Percentiles rank a stretch among this genome's conserved stretches.
Conservation (phyloP, 2,329 filamentous ascomycete species). For the Plectosphaerella sp. region DNA sequence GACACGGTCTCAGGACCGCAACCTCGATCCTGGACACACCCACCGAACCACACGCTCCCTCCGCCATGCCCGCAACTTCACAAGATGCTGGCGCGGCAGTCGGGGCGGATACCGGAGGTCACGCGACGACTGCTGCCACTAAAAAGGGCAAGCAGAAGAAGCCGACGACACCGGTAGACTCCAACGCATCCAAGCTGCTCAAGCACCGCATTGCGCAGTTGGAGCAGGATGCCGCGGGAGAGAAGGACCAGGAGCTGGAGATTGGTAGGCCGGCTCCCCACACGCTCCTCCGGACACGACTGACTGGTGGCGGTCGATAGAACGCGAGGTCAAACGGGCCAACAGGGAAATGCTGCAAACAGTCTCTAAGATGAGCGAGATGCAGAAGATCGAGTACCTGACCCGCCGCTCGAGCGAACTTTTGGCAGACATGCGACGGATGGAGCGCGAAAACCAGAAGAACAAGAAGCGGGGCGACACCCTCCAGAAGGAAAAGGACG, state of each 20-base stretch:
- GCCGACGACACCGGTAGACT: conserved; percentile 54
- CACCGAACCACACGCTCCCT: conserved; percentile 6
- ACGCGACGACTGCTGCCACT: conserved; percentile 37
- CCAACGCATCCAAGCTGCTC: conserved; percentile 85
- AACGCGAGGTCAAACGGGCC: conserved; percentile 90
- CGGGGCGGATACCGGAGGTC: conserved; percentile 33
- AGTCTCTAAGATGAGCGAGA: conserved; percentile 85
- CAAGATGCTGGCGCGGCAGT: conserved; percentile 36
- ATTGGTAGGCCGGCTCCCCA: conserved; percentile 64
- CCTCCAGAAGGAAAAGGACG: conserved; percentile 94
- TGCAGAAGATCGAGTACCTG: conserved; percentile 86
- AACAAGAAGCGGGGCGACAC: conserved; percentile 94
- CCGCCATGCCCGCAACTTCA: conserved; percentile 34
- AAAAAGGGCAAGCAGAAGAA: conserved; percentile 88
- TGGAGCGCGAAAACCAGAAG: conserved; percentile 90
- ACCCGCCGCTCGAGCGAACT: conserved; percentile 90
- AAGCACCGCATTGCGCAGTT: conserved; percentile 92
- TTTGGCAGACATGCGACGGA: conserved; percentile 88
- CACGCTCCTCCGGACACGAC: conserved; percentile 1
- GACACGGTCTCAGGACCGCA: too few species aligned
- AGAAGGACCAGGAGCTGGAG: conserved; percentile 93
- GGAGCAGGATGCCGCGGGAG: conserved; percentile 86
- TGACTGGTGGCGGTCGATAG: conserved; percentile 45
- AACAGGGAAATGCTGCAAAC: conserved; percentile 86
- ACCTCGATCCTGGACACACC: not conserved